These are phyloP conservation scores for Streptanthus diversifolius DNA, from an alignment of 345 rosid genomes.

Conservation along the genomic window DNA sequence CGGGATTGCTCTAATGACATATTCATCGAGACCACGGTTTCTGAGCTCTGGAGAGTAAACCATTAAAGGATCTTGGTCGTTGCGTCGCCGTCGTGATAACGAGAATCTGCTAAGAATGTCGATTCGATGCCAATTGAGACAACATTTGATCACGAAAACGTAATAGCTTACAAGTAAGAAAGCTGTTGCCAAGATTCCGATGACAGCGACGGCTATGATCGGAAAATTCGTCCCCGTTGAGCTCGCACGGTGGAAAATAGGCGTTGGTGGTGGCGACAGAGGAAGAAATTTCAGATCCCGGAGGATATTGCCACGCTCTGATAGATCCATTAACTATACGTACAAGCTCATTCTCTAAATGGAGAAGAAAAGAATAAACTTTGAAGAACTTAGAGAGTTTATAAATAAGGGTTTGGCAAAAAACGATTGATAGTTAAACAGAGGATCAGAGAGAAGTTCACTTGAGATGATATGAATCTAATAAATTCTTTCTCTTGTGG, in stretches of 20 bases:
- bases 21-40: conserved; percentile 71
- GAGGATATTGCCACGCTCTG: background rate
- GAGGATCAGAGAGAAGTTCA: background rate
- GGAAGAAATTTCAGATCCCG: conserved; percentile 19
- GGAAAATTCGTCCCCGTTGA: conserved; percentile 39
- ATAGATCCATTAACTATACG: conserved; percentile 22
- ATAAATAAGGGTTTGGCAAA: background rate
- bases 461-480: background rate
- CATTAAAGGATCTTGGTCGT: conserved; percentile 47
- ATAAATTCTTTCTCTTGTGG: background rate
- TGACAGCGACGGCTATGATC: conserved; percentile 64
- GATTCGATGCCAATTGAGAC: conserved; percentile 77
- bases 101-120: conserved; percentile 61
- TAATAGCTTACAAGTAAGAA: conserved; percentile 85
- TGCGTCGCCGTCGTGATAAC: conserved; percentile 43
- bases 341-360: conserved; percentile 8
- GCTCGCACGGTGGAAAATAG: background rate
- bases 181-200: conserved; percentile 80
- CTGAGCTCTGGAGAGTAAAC: conserved; percentile 43
- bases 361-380: background rate
- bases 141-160: conserved; percentile 80
- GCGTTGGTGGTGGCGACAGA: background rate
- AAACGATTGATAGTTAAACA: background rate
- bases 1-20: conserved; percentile 79
- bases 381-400: background rate